Percentiles rank a stretch among this genome's conserved stretches.
Conservation (phyloP, 2,329 filamentous ascomycete genomes). For the Hawksworthiomyces lignivorus region DNA sequence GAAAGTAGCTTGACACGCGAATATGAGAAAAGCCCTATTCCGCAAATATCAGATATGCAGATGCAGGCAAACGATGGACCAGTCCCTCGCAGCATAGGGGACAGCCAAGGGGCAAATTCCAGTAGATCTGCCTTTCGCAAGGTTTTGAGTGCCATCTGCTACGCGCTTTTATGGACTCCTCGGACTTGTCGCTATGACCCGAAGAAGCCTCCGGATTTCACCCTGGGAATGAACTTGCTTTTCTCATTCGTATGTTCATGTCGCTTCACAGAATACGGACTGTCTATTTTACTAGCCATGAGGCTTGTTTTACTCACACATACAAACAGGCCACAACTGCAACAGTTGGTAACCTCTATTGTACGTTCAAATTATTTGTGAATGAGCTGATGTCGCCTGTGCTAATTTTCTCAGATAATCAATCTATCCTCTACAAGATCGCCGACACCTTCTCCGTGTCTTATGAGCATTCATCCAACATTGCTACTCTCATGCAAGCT, state of each 20-base stretch:
- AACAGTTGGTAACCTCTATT: conserved; percentile 71
- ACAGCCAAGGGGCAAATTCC: too few relatives aligned
- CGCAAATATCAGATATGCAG: too few relatives aligned
- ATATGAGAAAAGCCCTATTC: too few relatives aligned
- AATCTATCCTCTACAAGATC: conserved; percentile 70
- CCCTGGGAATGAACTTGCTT: conserved; percentile 59
- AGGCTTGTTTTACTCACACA: too few relatives aligned
- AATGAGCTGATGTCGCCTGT: too few relatives aligned
- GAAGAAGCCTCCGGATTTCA: conserved; percentile 58
- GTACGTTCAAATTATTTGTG: too few relatives aligned
- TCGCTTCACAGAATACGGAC: too few relatives aligned
- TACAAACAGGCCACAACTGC: conserved; percentile 51
- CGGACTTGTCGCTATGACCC: conserved; percentile 61
- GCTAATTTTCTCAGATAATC: conserved; percentile 46
- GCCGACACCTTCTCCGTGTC: conserved; percentile 62
- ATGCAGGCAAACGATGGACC: too few relatives aligned
- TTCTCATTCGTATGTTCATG: conserved; percentile 49
- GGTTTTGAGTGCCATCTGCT: neutral
- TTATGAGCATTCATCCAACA: conserved; percentile 57
- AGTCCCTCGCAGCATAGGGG: too few relatives aligned
- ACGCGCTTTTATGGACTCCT: conserved; percentile 29
- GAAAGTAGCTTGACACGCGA: too few relatives aligned
- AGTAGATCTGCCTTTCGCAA: neutral
- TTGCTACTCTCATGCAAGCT: conserved; percentile 71
- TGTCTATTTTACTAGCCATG: neutral